Conservation (phyloP, 129 eudicot species). For the Escallonia herrerae region DNA sequence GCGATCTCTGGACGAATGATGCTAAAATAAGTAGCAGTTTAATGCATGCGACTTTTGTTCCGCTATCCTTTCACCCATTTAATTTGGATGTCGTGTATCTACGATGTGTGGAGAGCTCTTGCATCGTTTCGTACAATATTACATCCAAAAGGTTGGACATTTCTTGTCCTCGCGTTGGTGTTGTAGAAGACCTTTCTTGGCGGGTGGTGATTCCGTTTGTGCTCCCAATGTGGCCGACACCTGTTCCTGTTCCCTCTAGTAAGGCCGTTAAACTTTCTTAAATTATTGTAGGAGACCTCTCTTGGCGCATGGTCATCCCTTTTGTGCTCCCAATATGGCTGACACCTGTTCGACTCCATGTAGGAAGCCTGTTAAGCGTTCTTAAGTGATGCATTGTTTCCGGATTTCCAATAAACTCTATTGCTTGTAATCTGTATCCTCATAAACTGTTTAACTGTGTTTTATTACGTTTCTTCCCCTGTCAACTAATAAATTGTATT, state of each 20-base stretch:
- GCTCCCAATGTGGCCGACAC: constrained; percentile 52
- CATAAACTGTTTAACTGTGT: no score
- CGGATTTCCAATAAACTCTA: not conserved
- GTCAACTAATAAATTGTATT: no score
- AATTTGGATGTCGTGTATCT: constrained; percentile 32
- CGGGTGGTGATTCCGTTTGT: constrained; percentile 51
- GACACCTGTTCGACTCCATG: constrained; percentile 31
- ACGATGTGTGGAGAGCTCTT: constrained; percentile 40
- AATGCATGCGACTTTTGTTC: constrained; percentile 27
- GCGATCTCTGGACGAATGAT: constrained; percentile 40
- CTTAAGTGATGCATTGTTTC: constrained; percentile 1
- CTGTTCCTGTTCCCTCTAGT: constrained; percentile 26
- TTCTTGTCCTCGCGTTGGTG: constrained; percentile 27
- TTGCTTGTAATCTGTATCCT: constrained; percentile 9
- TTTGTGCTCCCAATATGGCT: constrained; percentile 55
- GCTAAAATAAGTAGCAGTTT: constrained; percentile 19
- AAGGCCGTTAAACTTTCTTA: constrained; percentile 18
- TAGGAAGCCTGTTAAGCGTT: constrained; percentile 13
- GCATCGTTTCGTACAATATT: constrained; percentile 36
- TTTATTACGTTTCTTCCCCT: no score
- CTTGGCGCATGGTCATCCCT: constrained; percentile 49
- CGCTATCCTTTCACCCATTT: constrained; percentile 41
- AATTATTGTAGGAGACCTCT: constrained; percentile 35
- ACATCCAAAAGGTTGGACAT: constrained; percentile 30
- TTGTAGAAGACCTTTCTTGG: constrained; percentile 48